Evolutionary conservation across 208 protist genomes (phyloP), one percentile per base, ranked within the genome.

Genomic region (Endotrypanum monterogeii): DNA sequence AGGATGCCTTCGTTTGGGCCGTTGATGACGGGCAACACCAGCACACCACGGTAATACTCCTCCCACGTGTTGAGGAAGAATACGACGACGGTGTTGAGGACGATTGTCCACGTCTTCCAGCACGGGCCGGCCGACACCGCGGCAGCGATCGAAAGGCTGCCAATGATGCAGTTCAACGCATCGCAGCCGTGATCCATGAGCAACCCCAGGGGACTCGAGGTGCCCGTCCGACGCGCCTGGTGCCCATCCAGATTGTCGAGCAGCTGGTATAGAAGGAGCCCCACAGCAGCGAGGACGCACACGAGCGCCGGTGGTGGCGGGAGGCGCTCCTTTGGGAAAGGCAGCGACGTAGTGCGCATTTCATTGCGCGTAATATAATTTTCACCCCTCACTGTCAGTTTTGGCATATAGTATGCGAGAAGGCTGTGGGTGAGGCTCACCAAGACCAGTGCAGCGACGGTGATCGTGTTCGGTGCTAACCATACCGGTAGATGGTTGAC

Each of bases 111-210:
- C 54, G 87, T 83, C 71, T 94, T 93, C 89, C 90, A 94, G 55
- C 74, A 85, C 48, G 94, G 84, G 2, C 89, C 94, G 30, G 76
- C 65, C 11, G 78, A 83, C 11, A 93, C 25, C 30, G 82, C 71
- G 0, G 83, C 67, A 11, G 85, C 82, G 39, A 88, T 67, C 25
- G 86, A 93, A 23, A 96, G 81, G 20, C 74, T 74, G 44, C 77
- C 80, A 37, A 96, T 66, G 55, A 92, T 81, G 71, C 85, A 95
- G 83, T 96, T 95, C 28, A 97, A 76, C 11, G 91, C 90, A 71
- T 96, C 91, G 75, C 92, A 97, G 54, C 92, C 98, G 83, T 99
- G 97, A 71, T 99, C 98, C 75, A 99, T 92, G n/a, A 98, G 84
- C 39, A 98, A 82, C 2, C 98, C 98, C 6, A 99, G 88, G n/a